Conservation (phyloP, 176 grass and related monocot genomes). For the Musa schizocarpa region DNA sequence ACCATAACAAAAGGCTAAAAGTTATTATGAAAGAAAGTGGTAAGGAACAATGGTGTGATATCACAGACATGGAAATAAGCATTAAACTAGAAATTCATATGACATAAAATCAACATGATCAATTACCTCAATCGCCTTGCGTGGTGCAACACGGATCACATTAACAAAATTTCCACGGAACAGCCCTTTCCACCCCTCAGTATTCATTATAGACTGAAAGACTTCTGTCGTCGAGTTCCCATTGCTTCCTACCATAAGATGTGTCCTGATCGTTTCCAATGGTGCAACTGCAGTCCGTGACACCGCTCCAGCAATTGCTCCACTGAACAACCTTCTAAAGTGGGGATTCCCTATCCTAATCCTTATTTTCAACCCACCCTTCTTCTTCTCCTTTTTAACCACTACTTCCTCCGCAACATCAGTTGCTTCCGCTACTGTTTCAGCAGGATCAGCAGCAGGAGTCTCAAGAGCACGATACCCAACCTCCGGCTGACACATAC, state of each 20-base stretch:
- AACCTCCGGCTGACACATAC: slow-evolving; percentile 23
- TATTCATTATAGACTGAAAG: slow-evolving; percentile 49
- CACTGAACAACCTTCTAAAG: slow-evolving; percentile 54
- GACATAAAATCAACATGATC: neutral
- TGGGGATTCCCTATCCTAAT: slow-evolving; percentile 69
- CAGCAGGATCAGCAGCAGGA: neutral
- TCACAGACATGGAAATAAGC: neutral
- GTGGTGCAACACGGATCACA: slow-evolving; percentile 62
- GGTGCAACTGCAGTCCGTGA: slow-evolving; percentile 81
- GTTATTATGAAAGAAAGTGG: neutral
- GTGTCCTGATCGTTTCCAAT: slow-evolving; percentile 78
- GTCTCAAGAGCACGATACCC: slow-evolving; percentile 1
- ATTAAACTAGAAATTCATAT: neutral
- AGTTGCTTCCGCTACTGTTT: neutral
- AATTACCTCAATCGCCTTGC: slow-evolving; percentile 77
- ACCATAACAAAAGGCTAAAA: neutral
- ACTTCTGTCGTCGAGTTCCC: slow-evolving; percentile 47
- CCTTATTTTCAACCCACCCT: slow-evolving; percentile 43
- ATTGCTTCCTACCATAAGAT: slow-evolving; percentile 72
- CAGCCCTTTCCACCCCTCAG: slow-evolving; percentile 65
- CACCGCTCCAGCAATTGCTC: slow-evolving; percentile 62
- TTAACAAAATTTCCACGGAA: slow-evolving; percentile 89
- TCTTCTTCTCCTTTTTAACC: slow-evolving; percentile 44
- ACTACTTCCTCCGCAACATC: slow-evolving; percentile 21
- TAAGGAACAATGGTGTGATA: neutral